Base-by-base conservation (phyloP, 192 early-diverging fungal genomes). In the Coemansia sp. region DNA sequence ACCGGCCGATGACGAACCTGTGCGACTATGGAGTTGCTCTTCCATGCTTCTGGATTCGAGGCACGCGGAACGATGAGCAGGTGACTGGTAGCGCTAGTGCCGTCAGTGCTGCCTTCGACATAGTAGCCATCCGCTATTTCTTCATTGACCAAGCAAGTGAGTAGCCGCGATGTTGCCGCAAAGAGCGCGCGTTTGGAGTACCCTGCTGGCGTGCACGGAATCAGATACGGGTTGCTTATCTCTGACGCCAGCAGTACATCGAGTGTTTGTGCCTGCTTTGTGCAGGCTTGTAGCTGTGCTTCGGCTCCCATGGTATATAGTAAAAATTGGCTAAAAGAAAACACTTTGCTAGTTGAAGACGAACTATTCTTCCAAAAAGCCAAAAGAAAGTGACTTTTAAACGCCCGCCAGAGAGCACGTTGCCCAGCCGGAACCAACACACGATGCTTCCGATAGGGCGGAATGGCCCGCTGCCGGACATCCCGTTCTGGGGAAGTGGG, bases 111-210 rank as follows among this genome's bases (percentile, higher is more conserved):
- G 21, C 62, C 27, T 27, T 64, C 69, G 11, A 82, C 62, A 55
- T 78, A 82, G 67, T 66, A 66, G 22, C 83, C 82, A 22, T 69
- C 49, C 8, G 81, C 82, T 10, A 89, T 71, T 4, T 53, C 41
- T 69, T 89, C 88, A 39, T 82, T 86, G 22, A 83, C 81, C 4
- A 86, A 62, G 37, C 86, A 88, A 5, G 79, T 53, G 19, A 88
- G 59, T 5, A 88, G 69, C n/a, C 88, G 81, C 9, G 86, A 86
- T 7, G 70, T 61, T 1, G 83, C 84, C 55, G 86, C 85, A 63
- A 84, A 82, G 29, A 70, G 56, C 5, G 81, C 68, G n/a, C 75
- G 77, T 49, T 58, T 41, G 51, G 55, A 50, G 60, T 65, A 67
- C 10, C 72, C 71, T 5, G 67, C 67, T 15, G 63, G 45, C 8